These are phyloP conservation scores for Dioszegia hungarica DNA, from an alignment of 768 basidiomycete genomes.

Conservation along the genomic window DNA sequence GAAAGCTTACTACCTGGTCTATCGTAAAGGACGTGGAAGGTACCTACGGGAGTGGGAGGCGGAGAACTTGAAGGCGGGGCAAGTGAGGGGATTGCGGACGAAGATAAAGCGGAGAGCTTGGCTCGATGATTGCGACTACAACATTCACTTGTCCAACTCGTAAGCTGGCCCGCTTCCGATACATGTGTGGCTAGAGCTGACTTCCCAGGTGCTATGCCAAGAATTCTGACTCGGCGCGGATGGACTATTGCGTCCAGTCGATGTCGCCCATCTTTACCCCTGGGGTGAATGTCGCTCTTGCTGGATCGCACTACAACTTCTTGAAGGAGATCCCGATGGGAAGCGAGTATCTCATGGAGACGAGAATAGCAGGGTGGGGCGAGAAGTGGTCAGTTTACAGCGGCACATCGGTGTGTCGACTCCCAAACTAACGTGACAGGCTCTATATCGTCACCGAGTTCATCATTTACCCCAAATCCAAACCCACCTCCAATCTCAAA, in stretches of 20 bases:
- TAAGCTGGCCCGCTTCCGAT: conserved; percentile 9
- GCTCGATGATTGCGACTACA: conserved; percentile 43
- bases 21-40: conserved; percentile 24
- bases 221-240: conserved; percentile 28
- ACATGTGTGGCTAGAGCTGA: background rate
- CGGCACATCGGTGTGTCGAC: background rate
- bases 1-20: conserved; percentile 26
- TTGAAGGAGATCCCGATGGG: conserved; percentile 48
- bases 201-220: conserved; percentile 28
- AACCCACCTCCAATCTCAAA: background rate
- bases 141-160: conserved; percentile 42
- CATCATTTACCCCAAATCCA: conserved; percentile 43
- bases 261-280: conserved; percentile 34
- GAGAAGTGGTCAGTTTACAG: conserved; percentile 45
- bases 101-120: conserved; percentile 25
- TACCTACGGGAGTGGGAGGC: conserved; percentile 31
- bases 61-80: conserved; percentile 12
- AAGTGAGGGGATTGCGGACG: conserved; percentile 17
- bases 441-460: conserved; percentile 46
- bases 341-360: conserved; percentile 43
- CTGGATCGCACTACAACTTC: conserved; percentile 40
- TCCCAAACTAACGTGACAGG: conserved; percentile 18
- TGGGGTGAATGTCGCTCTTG: conserved; percentile 34
- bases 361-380: conserved; percentile 46
- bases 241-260: conserved; percentile 32